A percentile compares a stretch with the other conserved stretches of the same genome.
Evolutionary conservation across 495 filamentous ascomycete genomes (phyloP).

Genomic region (Wilcoxina mikolae): DNA sequence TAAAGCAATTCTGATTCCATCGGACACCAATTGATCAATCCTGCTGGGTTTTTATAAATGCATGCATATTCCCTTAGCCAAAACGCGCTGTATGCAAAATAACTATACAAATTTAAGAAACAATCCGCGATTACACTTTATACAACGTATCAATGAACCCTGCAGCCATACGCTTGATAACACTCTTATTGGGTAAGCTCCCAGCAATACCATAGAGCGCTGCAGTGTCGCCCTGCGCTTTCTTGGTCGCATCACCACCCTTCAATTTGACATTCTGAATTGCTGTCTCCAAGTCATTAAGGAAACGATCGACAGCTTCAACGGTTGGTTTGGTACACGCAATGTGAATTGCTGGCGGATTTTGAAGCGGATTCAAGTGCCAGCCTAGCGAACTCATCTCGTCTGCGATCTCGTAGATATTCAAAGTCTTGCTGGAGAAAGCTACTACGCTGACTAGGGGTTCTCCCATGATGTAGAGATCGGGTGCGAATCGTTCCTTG

Average conservation of each 20-base stretch:
- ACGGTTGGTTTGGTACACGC: constrained; percentile 88
- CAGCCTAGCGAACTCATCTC: constrained; percentile 68
- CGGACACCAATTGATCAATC: no score
- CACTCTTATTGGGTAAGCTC: constrained; percentile 83
- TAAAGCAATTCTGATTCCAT: no score
- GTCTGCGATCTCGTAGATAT: constrained; percentile 81
- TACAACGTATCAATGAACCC: constrained; percentile 94
- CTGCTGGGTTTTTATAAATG: no score
- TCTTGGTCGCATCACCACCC: constrained; percentile 37
- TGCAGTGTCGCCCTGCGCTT: constrained; percentile 65
- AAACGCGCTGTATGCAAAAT: no score
- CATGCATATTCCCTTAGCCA: no score
- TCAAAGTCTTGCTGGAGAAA: constrained; percentile 60
- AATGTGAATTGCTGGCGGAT: constrained; percentile 85
- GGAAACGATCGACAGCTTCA: constrained; percentile 59
- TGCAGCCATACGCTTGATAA: constrained; percentile 75
- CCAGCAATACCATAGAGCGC: constrained; percentile 93
- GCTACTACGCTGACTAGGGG: constrained; percentile 84
- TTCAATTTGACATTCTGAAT: constrained; percentile 61
- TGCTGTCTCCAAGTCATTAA: constrained; percentile 60
- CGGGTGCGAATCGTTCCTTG: constrained; percentile 46
- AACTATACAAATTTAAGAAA: no score
- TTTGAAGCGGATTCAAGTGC: constrained; percentile 91
- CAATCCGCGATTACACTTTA: constrained; percentile 62
- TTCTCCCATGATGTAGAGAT: constrained; percentile 67